Evolutionary conservation across 768 basidiomycete genomes (phyloP).

Genomic region (Pseudohyphozyma bogoriensis): DNA sequence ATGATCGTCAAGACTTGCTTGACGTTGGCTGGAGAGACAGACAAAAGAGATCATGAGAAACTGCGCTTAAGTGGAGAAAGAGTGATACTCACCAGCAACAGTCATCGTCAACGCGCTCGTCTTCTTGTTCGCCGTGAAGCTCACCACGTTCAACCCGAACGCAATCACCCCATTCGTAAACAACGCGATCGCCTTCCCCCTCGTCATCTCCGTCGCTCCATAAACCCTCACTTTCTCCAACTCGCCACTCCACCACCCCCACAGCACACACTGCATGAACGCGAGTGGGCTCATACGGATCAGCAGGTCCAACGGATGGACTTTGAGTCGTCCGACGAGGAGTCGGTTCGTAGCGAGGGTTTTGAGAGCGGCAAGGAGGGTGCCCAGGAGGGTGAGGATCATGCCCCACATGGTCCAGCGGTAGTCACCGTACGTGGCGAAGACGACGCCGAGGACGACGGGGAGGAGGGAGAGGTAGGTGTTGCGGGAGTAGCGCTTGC

Average conservation of each 20-base stretch:
- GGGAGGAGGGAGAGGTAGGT: slow-evolving; percentile 69
- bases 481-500: slow-evolving; percentile 48
- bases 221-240: slow-evolving; percentile 51
- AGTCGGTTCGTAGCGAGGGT: slow-evolving; percentile 77
- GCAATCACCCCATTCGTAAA: slow-evolving; percentile 74
- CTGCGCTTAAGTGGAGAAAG: background rate
- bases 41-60: too few relatives aligned
- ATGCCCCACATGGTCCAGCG: slow-evolving; percentile 79
- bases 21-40: slow-evolving; percentile 26
- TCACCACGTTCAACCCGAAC: slow-evolving; percentile 84
- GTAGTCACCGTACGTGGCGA: slow-evolving; percentile 85
- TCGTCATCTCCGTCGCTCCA: slow-evolving; percentile 44
- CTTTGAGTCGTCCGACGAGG: slow-evolving; percentile 40
- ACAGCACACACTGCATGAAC: slow-evolving; percentile 69
- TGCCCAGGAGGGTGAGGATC: slow-evolving; percentile 77
- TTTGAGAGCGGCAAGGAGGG: slow-evolving; percentile 83
- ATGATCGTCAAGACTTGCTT: slow-evolving; percentile 38
- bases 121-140: slow-evolving; percentile 89
- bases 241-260: slow-evolving; percentile 74
- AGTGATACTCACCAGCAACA: slow-evolving; percentile 57
- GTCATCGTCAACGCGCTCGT: slow-evolving; percentile 84
- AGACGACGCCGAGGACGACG: slow-evolving; percentile 77
- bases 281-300: slow-evolving; percentile 86
- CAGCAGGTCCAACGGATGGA: slow-evolving; percentile 76
- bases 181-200: slow-evolving; percentile 49